A percentile compares a stretch with the other conserved stretches of the same genome.
phyloP scores from a whole-genome alignment of 805 yeast species.

The Yamadazyma tumulicola region DNA sequence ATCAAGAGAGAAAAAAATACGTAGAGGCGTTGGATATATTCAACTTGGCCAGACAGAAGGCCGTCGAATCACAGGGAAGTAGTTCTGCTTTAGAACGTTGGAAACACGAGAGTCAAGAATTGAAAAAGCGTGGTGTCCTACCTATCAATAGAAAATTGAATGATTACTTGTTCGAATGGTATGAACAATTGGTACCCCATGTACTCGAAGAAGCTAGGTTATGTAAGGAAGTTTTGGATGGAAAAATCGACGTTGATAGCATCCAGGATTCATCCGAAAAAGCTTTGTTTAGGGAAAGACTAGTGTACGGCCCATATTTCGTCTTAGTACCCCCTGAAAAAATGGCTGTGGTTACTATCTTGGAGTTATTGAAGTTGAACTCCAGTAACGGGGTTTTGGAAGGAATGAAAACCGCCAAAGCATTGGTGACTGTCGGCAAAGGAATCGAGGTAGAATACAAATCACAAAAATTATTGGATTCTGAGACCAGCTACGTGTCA shows the following conservation, averaged over 20 bases:
- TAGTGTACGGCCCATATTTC: constrained; percentile 74
- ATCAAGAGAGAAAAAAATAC: constrained; percentile 47
- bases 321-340: constrained; percentile 72
- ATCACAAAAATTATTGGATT: constrained; percentile 58
- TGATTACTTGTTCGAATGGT: constrained; percentile 82
- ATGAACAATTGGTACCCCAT: constrained; percentile 64
- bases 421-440: constrained; percentile 75
- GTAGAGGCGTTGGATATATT: constrained; percentile 64
- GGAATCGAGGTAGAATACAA: constrained; percentile 83
- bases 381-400: constrained; percentile 73
- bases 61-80: constrained; percentile 71
- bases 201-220: constrained; percentile 62
- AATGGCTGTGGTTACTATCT: constrained; percentile 76
- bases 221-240: constrained; percentile 45
- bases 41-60: constrained; percentile 73
- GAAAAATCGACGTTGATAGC: constrained; percentile 17
- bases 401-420: constrained; percentile 82
- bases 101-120: constrained; percentile 76
- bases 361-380: constrained; percentile 73
- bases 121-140: constrained; percentile 55
- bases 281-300: constrained; percentile 37
- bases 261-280: constrained; percentile 16
- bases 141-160: constrained; percentile 60
- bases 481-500: constrained; percentile 50
- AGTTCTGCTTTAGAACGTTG: constrained; percentile 87